phyloP scores from a whole-genome alignment of 2,329 filamentous ascomycete species.

The Ophiostoma sp. region DNA sequence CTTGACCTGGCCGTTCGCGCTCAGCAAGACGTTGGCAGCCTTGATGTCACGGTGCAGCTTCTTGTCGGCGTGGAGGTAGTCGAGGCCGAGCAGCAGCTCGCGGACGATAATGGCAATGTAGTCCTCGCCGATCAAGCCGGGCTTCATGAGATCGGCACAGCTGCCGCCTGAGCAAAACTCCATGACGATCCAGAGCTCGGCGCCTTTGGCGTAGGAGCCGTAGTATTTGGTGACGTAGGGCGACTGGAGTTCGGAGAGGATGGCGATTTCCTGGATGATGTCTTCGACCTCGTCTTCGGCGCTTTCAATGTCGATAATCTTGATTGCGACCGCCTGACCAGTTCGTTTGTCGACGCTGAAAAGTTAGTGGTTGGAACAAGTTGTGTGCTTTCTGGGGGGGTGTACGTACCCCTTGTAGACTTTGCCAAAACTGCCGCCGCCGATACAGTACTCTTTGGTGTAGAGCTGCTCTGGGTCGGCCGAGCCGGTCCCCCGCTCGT shows the following conservation, averaged over 20 bases:
- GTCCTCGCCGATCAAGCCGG: slow-evolving; percentile 85
- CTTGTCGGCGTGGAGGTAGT: slow-evolving; percentile 92
- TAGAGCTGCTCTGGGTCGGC: slow-evolving; percentile 89
- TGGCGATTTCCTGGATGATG: slow-evolving; percentile 98
- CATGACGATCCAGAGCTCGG: slow-evolving; percentile 99
- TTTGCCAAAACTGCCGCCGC: slow-evolving; percentile 96
- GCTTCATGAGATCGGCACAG: slow-evolving; percentile 94
- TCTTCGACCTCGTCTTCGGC: slow-evolving; percentile 99
- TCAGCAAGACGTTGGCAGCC: slow-evolving; percentile 89
- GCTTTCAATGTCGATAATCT: slow-evolving; percentile 97
- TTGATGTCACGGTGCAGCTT: slow-evolving; percentile 97
- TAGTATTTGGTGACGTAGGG: slow-evolving; percentile 98
- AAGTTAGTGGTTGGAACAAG: slow-evolving; percentile 22
- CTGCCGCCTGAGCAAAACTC: slow-evolving; percentile 97
- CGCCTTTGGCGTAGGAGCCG: slow-evolving; percentile 93
- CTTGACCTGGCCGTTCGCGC: slow-evolving; percentile 92
- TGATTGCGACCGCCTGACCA: slow-evolving; percentile 93
- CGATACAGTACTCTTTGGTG: slow-evolving; percentile 88
- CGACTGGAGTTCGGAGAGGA: slow-evolving; percentile 92
- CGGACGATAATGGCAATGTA: slow-evolving; percentile 95
- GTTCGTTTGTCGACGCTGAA: slow-evolving; percentile 87
- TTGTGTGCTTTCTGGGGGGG: no score
- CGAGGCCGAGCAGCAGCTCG: slow-evolving; percentile 84
- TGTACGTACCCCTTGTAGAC: slow-evolving; percentile 94
- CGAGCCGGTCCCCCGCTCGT: slow-evolving; percentile 52